Percentiles rank a stretch among this genome's conserved stretches.
Conservation (phyloP, 2,329 filamentous ascomycete species). For the Clonostachys chloroleuca region DNA sequence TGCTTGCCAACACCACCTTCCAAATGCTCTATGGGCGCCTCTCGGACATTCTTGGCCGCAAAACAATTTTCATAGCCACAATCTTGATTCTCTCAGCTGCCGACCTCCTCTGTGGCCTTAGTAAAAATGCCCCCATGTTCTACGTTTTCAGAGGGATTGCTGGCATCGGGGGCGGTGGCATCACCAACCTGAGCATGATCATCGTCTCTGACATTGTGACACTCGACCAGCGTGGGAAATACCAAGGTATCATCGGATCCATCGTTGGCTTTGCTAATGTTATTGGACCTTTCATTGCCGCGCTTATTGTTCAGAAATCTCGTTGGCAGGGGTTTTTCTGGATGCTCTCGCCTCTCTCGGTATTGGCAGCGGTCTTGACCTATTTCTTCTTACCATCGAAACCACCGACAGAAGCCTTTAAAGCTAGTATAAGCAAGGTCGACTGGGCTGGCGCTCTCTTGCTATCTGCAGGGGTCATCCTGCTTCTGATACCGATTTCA, state of each 20-base stretch:
- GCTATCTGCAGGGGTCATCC: conserved; percentile 50
- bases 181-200: conserved; percentile 55
- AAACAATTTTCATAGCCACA: conserved; percentile 50
- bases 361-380: conserved; percentile 34
- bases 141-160: conserved; percentile 57
- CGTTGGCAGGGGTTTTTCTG: conserved; percentile 37
- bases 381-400: conserved; percentile 47
- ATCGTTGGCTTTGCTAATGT: conserved; percentile 34
- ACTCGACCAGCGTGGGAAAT: conserved; percentile 53
- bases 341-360: conserved; percentile 44
- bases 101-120: conserved; percentile 55
- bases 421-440: conserved; percentile 46
- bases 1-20: conserved; percentile 57
- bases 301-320: conserved; percentile 24
- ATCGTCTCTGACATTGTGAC: conserved; percentile 58
- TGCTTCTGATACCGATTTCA: conserved; percentile 60
- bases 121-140: conserved; percentile 49
- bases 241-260: conserved; percentile 35
- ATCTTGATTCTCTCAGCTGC: conserved; percentile 47
- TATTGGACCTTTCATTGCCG: conserved; percentile 35
- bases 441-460: conserved; percentile 54
- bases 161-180: conserved; percentile 58
- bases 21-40: conserved; percentile 60
- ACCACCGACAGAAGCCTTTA: conserved; percentile 36
- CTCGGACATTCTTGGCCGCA: conserved; percentile 58